These are phyloP conservation scores for Fusarium tanahbumbuense DNA, from an alignment of 2,329 filamentous ascomycete species.

Conservation along the genomic window DNA sequence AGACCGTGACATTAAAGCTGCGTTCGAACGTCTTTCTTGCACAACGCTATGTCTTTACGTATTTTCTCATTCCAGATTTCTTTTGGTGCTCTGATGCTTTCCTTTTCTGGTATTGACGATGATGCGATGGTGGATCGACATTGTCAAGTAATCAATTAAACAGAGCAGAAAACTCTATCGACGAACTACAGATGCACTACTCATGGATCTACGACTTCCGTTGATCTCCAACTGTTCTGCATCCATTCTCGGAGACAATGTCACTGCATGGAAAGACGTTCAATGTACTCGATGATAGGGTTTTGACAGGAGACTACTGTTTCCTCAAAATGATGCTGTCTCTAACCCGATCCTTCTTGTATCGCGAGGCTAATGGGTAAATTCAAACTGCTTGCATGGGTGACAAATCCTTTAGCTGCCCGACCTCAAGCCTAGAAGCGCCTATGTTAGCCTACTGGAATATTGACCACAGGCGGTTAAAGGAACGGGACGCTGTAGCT, in stretches of 20 bases:
- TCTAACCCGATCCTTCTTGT: background rate
- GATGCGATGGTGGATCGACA: constrained; percentile 1
- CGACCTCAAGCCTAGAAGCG: background rate
- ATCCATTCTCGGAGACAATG: background rate
- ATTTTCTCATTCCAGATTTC: constrained; percentile 6
- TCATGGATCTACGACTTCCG: background rate
- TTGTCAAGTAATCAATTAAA: background rate
- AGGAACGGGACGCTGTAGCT: background rate
- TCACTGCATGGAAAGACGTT: background rate
- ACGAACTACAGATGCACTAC: constrained; percentile 10
- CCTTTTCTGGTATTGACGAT: constrained; percentile 7
- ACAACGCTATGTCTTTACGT: background rate
- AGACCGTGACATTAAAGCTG: background rate
- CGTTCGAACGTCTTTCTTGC: constrained; percentile 2
- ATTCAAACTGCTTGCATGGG: background rate
- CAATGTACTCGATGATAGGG: background rate
- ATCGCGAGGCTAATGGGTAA: background rate
- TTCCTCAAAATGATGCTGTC: background rate
- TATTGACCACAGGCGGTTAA: background rate
- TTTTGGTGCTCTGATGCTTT: background rate
- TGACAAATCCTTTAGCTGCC: constrained; percentile 18
- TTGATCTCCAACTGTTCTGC: background rate
- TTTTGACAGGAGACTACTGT: background rate
- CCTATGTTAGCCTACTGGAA: background rate
- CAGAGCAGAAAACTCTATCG: constrained; percentile 9